Evolutionary conservation across 1,284 basidiomycete species (phyloP).

Genomic region (Phylloboletellus chloephorus): DNA sequence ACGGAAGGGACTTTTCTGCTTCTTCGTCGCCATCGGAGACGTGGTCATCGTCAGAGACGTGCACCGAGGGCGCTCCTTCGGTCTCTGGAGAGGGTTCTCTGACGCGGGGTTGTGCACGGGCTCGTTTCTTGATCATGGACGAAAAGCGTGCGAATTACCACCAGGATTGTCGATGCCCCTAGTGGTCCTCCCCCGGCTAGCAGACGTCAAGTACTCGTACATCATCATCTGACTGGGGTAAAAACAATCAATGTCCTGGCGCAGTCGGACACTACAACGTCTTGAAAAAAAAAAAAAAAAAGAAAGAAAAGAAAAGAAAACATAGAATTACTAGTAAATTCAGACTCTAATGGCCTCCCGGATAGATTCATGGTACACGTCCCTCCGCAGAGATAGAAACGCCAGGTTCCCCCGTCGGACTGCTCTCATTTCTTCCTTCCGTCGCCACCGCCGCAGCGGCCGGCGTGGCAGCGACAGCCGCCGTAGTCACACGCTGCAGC

Average conservation of each 20-base stretch:
- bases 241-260: too few relatives aligned
- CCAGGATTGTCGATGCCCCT: too few relatives aligned
- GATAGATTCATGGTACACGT: slow-evolving; percentile 15
- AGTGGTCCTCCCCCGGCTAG: too few relatives aligned
- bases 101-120: slow-evolving; percentile 37
- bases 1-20: slow-evolving; percentile 28
- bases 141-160: background rate
- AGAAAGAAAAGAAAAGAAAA: too few relatives aligned
- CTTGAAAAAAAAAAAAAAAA: too few relatives aligned
- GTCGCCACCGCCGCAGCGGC: background rate
- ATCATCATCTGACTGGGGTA: too few relatives aligned
- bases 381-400: slow-evolving; percentile 17
- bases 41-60: slow-evolving; percentile 13
- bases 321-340: slow-evolving; percentile 6
- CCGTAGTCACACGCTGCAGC: slow-evolving; percentile 19
- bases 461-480: slow-evolving; percentile 2
- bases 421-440: slow-evolving; percentile 10
- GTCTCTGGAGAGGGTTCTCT: slow-evolving; percentile 35
- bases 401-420: slow-evolving; percentile 5
- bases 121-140: slow-evolving; percentile 47
- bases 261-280: too few relatives aligned
- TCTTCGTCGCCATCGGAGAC: slow-evolving; percentile 15
- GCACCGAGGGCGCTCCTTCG: slow-evolving; percentile 16
- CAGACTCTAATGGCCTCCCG: slow-evolving; percentile 10
- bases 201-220: too few relatives aligned